These are phyloP conservation scores for Cryptosporidium tyzzeri DNA, from an alignment of 169 alveolate species.

Conservation along the genomic window DNA sequence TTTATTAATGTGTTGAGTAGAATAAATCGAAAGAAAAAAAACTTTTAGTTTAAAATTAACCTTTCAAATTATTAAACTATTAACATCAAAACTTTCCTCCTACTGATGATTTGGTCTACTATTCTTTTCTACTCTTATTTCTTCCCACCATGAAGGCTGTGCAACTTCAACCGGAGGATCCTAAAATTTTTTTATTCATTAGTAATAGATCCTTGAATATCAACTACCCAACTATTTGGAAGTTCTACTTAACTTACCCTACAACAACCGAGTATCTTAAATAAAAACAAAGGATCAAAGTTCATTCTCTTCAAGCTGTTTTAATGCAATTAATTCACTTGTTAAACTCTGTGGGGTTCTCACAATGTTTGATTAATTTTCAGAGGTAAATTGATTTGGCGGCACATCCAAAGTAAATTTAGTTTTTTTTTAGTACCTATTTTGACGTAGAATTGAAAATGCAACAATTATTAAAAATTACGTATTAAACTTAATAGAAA, in stretches of 20 bases:
- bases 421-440: too few species aligned
- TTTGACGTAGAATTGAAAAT: too few species aligned
- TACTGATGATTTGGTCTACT: not conserved
- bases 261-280: slow-evolving; percentile 72
- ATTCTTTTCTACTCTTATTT: slow-evolving; percentile 16
- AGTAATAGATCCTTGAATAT: not conserved
- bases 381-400: not conserved
- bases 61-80: not conserved
- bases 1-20: too few species aligned
- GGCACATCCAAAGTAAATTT: not conserved
- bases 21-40: not conserved
- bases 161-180: slow-evolving; percentile 76
- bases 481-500: too few species aligned
- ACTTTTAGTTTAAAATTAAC: not conserved
- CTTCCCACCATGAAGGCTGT: slow-evolving; percentile 76
- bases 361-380: not conserved
- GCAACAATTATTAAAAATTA: too few species aligned
- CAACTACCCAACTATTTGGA: not conserved
- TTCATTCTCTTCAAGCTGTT: slow-evolving; percentile 20
- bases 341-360: slow-evolving; percentile 13
- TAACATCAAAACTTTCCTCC: not conserved
- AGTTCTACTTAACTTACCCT: slow-evolving; percentile 34
- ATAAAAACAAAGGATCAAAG: slow-evolving; percentile 68
- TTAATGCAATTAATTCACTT: not conserved
- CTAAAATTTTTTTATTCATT: slow-evolving; percentile 7